These are phyloP conservation scores for Cyanidioschyzon merolae DNA, from an alignment of 23 red algal genomes.

Conservation along the genomic window DNA sequence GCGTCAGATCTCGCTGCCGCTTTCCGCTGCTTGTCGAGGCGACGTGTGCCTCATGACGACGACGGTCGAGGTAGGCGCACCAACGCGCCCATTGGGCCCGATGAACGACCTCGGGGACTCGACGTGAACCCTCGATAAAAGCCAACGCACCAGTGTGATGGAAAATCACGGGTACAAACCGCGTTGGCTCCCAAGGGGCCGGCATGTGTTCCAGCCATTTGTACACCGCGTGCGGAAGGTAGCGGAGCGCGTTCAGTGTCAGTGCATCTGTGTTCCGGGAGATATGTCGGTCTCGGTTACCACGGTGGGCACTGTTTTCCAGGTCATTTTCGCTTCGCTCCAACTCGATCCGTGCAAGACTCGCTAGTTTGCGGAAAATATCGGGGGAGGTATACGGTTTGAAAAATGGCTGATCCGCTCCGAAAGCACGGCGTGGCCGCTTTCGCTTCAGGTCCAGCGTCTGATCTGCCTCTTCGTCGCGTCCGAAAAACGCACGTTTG, in stretches of 20 bases:
- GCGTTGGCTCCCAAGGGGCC: slow-evolving; percentile 81
- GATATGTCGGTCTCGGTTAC: background rate
- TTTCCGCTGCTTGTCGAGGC: background rate
- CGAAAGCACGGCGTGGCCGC: background rate
- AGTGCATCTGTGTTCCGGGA: background rate
- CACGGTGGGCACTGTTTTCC: background rate
- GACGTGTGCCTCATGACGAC: slow-evolving; percentile 46
- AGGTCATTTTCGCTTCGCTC: background rate
- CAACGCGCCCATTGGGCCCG: slow-evolving; percentile 81
- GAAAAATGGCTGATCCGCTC: background rate
- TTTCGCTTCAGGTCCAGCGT: background rate
- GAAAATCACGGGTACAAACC: slow-evolving; percentile 69
- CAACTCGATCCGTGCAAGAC: background rate
- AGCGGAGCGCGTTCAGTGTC: slow-evolving; percentile 68
- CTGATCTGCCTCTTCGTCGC: background rate
- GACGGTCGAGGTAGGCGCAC: slow-evolving; percentile 79
- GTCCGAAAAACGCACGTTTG: background rate
- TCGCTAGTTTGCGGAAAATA: background rate
- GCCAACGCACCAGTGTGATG: slow-evolving; percentile 89
- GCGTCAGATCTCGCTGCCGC: slow-evolving; percentile 23
- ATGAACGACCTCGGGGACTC: slow-evolving; percentile 76
- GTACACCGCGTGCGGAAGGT: slow-evolving; percentile 80
- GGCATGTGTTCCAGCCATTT: slow-evolving; percentile 97
- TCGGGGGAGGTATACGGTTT: background rate
- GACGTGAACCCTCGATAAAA: slow-evolving; percentile 71